Base-by-base conservation (phyloP, 768 basidiomycete species). In the Tulasnella sp. region DNA sequence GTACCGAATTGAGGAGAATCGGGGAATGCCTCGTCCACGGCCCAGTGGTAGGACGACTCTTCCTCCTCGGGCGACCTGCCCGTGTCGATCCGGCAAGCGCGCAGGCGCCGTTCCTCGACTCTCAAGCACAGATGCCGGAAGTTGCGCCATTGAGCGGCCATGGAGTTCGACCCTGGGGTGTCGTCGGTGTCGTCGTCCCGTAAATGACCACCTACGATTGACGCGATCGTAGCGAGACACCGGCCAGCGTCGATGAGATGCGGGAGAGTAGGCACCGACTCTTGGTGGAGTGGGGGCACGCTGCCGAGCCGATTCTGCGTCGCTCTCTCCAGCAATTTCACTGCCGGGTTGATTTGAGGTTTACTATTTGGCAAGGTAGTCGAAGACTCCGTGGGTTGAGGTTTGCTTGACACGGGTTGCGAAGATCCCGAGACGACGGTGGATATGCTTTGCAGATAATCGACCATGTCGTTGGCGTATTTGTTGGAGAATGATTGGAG, bases 171-270 rank as follows among this genome's bases (percentile, higher is more conserved):
- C 26, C 22, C 52, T 19, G 26, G 3, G 26, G 52, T 26, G 26
- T 59, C 52, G 1, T 59, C 52, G 22, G 16, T 17, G 1, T 59
- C 52, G 32, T 59, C 52, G 52, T 59, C 71, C 32, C 86, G 86
- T 29, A 80, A 76, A 75, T 86, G 83, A 40, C 92, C 88, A 41
- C 89, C 86, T n/a, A 95, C 84, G 62, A 89, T 86, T 7, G 91
- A 90, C 9, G 88, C 86, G 72, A 95, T 82, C 69, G 88, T 84
- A 17, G 92, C 91, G 40, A 94, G 84, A 75, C 94, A 89, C 77
- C 87, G 87, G 2, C 92, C 88, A 66, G 92, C 82, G 78, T 95
- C 94, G 67, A 93, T 82, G 44, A 90, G 81, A 76, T 91, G 85
- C 3, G 93, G 91, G 35, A 89, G 83, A 41, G 85, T 81, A 12